Evolutionary conservation across 345 rosid genomes (phyloP).

Genomic region (Eucalyptus viminalis): DNA sequence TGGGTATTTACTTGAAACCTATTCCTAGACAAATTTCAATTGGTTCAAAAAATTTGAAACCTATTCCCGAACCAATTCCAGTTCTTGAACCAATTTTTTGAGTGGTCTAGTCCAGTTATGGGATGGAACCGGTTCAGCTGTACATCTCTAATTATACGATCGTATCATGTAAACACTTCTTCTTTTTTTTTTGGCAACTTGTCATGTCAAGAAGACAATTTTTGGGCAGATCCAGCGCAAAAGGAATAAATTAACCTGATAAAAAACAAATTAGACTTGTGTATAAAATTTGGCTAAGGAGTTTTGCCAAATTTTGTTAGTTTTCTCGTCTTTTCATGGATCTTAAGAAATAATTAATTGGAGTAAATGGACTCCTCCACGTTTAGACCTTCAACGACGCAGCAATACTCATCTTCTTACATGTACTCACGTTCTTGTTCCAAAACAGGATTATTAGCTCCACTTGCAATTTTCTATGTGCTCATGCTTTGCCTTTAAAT

Average conservation of each 20-base stretch:
- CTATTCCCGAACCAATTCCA: too few relatives aligned
- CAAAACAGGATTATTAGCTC: not conserved
- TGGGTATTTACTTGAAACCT: too few relatives aligned
- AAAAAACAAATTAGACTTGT: not conserved
- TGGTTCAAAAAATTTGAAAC: too few relatives aligned
- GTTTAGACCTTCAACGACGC: not conserved
- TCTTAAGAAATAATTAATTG: not conserved
- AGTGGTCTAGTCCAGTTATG: accelerated
- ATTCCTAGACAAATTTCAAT: accelerated
- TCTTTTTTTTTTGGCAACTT: not conserved
- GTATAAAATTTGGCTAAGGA: not conserved
- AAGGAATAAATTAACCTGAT: not conserved
- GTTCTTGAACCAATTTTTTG: too few relatives aligned
- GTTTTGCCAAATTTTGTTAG: not conserved
- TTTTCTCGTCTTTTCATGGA: not conserved
- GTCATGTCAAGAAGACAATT: not conserved
- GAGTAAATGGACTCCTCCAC: not conserved
- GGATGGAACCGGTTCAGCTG: too few relatives aligned
- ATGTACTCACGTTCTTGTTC: not conserved
- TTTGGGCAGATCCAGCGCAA: not conserved
- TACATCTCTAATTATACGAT: too few relatives aligned
- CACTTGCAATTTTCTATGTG: not conserved
- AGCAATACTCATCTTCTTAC: not conserved
- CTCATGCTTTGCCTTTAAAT: not conserved
- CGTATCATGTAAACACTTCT: not conserved